Percentiles rank a stretch among this genome's conserved stretches.
These are phyloP conservation scores for Fusarium verrucosum DNA, from an alignment of 2,329 filamentous ascomycete genomes.

Conservation along the genomic window DNA sequence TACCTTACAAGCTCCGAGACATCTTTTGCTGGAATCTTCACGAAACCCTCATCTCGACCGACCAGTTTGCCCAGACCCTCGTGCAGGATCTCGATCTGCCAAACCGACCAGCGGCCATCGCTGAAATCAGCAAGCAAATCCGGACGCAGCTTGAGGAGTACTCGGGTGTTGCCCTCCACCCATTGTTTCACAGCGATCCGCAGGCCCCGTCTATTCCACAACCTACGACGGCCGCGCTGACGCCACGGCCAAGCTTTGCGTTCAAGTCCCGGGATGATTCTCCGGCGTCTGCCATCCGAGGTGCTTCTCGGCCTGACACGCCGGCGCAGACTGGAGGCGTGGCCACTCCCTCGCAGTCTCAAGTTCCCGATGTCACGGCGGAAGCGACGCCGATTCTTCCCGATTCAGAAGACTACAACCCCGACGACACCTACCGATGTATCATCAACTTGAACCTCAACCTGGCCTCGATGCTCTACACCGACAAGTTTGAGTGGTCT, in stretches of 20 bases:
- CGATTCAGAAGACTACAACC: conserved; percentile 80
- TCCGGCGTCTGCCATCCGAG: conserved; percentile 49
- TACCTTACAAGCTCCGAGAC: conserved; percentile 89
- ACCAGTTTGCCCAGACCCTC: conserved; percentile 90
- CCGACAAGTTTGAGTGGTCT: conserved; percentile 98
- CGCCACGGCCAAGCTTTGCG: conserved; percentile 45
- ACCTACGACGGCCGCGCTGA: conserved; percentile 30
- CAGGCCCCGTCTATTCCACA: conserved; percentile 43
- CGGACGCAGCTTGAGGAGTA: conserved; percentile 96
- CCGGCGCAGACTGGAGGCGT: conserved; percentile 62
- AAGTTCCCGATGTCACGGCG: conserved; percentile 69
- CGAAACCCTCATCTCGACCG: conserved; percentile 91
- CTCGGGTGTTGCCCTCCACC: conserved; percentile 91
- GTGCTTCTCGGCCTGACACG: conserved; percentile 63
- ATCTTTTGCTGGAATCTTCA: conserved; percentile 99
- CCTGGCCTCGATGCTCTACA: conserved; percentile 88
- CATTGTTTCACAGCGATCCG: conserved; percentile 78
- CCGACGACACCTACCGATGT: conserved; percentile 94
- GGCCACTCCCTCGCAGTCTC: conserved; percentile 58
- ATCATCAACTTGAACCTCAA: conserved; percentile 92
- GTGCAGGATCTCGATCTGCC: conserved; percentile 95
- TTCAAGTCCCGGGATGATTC: conserved; percentile 53
- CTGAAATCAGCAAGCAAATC: conserved; percentile 92
- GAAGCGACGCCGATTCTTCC: conserved; percentile 68
- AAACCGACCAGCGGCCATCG: conserved; percentile 72